phyloP scores from a whole-genome alignment of 2,329 filamentous ascomycete genomes.

The Aspergillus unguis region DNA sequence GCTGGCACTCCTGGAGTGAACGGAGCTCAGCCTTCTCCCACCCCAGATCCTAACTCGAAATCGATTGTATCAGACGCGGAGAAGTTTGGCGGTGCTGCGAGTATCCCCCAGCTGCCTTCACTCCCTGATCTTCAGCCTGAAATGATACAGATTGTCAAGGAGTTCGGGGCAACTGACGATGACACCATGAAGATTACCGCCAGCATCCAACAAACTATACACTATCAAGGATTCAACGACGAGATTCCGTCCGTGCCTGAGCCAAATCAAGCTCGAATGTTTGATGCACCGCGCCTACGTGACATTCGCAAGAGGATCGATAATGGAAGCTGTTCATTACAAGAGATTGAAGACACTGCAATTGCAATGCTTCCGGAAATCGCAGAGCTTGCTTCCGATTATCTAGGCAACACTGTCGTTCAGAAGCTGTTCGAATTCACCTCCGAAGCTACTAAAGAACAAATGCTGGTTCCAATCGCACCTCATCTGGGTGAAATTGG shows the following conservation, averaged over 20 bases:
- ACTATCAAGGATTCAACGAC: slow-evolving; percentile 66
- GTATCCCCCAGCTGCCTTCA: slow-evolving; percentile 60
- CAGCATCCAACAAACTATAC: slow-evolving; percentile 73
- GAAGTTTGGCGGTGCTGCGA: slow-evolving; percentile 31
- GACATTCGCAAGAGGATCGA: slow-evolving; percentile 98
- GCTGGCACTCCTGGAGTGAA: slow-evolving; percentile 80
- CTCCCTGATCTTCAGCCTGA: slow-evolving; percentile 76
- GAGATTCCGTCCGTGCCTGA: slow-evolving; percentile 90
- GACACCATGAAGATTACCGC: slow-evolving; percentile 69
- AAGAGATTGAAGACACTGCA: slow-evolving; percentile 90
- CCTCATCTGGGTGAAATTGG: slow-evolving; percentile 95
- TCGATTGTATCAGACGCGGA: slow-evolving; percentile 28
- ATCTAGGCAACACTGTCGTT: slow-evolving; percentile 97
- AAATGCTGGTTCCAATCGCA: slow-evolving; percentile 83
- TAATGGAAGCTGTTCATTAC: slow-evolving; percentile 79
- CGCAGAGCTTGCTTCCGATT: slow-evolving; percentile 90
- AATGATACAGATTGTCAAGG: slow-evolving; percentile 78
- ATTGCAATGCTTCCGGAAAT: slow-evolving; percentile 95
- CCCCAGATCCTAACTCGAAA: slow-evolving; percentile 72
- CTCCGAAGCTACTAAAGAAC: slow-evolving; percentile 82
- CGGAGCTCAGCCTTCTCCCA: slow-evolving; percentile 83
- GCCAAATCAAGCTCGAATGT: slow-evolving; percentile 80
- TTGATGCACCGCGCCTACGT: slow-evolving; percentile 89
- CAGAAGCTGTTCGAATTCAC: slow-evolving; percentile 98
- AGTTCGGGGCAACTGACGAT: slow-evolving; percentile 80